phyloP scores from a whole-genome alignment of 371 early-diverging fungal genomes.

The Saksenaea vasiformis region DNA sequence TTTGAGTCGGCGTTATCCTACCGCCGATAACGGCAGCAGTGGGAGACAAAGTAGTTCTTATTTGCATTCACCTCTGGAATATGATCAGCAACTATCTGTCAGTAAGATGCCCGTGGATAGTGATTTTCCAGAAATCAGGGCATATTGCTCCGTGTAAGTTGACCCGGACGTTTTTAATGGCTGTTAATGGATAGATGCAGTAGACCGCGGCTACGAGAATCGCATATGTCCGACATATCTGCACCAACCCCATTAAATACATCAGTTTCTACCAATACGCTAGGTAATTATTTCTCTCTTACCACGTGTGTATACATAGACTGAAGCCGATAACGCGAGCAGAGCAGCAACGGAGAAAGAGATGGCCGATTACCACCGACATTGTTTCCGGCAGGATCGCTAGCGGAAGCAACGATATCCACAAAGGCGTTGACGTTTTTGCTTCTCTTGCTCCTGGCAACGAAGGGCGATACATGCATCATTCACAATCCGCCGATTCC shows the following conservation, averaged over 20 bases:
- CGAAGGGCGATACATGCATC: constrained; percentile 73
- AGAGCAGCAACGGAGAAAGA: not conserved
- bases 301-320: not conserved
- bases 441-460: constrained; percentile 61
- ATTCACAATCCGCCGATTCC: constrained; percentile 77
- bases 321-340: not conserved
- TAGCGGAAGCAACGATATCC: not conserved
- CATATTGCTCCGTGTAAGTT: constrained; percentile 44
- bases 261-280: not conserved
- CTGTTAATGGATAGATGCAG: not conserved
- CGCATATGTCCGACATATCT: not conserved
- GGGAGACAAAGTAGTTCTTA: not conserved
- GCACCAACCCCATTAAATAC: not conserved
- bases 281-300: not conserved
- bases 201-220: not conserved
- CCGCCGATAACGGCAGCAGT: not conserved
- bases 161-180: not conserved
- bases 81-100: not conserved
- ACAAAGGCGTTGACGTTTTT: constrained; percentile 61
- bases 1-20: not conserved
- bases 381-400: not conserved
- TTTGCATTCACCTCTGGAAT: not conserved
- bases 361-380: not conserved
- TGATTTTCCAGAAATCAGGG: constrained; percentile 44
- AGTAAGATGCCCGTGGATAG: not conserved